Evolutionary conservation across 805 yeast genomes (phyloP), one percentile per base, ranked within the genome.

Genomic region (Kodamaea kaohsiungensis): DNA sequence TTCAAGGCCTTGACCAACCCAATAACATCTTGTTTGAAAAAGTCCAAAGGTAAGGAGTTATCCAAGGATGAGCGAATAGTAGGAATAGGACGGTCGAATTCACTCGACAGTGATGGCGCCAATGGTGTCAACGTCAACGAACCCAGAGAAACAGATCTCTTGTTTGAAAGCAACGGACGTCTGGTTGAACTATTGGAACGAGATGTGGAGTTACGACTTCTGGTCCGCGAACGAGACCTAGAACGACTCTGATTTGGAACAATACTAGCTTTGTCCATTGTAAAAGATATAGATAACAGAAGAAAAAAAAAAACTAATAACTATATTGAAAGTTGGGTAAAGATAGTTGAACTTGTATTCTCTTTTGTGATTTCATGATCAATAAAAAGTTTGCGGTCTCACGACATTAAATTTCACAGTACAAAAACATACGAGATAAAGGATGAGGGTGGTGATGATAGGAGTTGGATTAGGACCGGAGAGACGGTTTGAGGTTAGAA

Each of bases 1-100:
- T 79, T 78, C 54, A 95, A 71, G 7, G 79, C 75, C 59, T 86
- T 86, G 35, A 87, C 67, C 38, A 89, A 75, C 1, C 85, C 80
- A 33, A 91, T 66, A 43, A 93, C 75, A 66, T 92, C 97, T 57
- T 87, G 88, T 64, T 88, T 88, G 70, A 93, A 87, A 67, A 90
- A 92, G 61, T 87, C 93, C n/a, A 76, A 62, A 0, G 98, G 98
- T 54, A 92, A 76, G 0, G 88, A 71, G 63, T 89, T 86, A 67
- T 92, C 97, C 48, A 92, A 71, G 1, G 74, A 75, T 10, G 84
- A 88, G 46, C 79, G 78, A 5, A 86, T 81, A 66, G 81, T 47
- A 70, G 88, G 63, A 69, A 82, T 62, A 56, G 77, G 46, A 37
- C 65, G 70, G 27, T 68, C 73, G 19, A 61, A 53, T 13, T 67